These are phyloP conservation scores for Harringtonia aguacate DNA, from an alignment of 2,329 filamentous ascomycete genomes.

Conservation along the genomic window DNA sequence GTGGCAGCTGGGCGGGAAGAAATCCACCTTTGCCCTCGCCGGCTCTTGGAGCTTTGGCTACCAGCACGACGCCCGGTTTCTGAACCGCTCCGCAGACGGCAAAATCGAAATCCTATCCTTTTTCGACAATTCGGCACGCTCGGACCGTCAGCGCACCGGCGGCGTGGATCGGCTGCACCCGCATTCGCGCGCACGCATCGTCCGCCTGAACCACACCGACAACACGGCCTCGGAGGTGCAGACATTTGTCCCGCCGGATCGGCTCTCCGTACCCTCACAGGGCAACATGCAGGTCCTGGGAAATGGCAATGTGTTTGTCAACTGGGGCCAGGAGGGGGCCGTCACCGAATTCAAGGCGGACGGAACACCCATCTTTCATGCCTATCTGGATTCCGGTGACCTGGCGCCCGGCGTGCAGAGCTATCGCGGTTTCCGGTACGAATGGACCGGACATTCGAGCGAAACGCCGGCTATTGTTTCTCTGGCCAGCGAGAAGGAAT, in stretches of 20 bases:
- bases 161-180: no score
- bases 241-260: conserved; percentile 31
- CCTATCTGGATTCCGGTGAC: conserved; percentile 29
- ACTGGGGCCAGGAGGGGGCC: conserved; percentile 41
- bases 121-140: no score
- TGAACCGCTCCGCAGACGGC: no score
- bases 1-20: conserved; percentile 38
- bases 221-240: conserved; percentile 32
- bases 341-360: conserved; percentile 33
- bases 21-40: conserved; percentile 15
- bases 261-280: conserved; percentile 16
- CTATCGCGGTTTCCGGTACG: conserved; percentile 42
- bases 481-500: conserved; percentile 13
- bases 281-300: conserved; percentile 40
- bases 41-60: conserved; percentile 23
- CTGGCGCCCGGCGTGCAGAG: conserved; percentile 31
- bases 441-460: conserved; percentile 35
- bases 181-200: no score
- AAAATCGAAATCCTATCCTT: conserved; percentile 30
- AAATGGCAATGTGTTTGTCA: conserved; percentile 41
- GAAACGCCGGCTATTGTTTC: conserved; percentile 21
- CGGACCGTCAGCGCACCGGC: no score
- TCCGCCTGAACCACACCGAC: conserved; percentile 29
- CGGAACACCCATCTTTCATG: conserved; percentile 41
- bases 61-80: no score